Evolutionary conservation across 257 asterid genomes (phyloP).

Genomic region (Oldenlandia corymbosa): DNA sequence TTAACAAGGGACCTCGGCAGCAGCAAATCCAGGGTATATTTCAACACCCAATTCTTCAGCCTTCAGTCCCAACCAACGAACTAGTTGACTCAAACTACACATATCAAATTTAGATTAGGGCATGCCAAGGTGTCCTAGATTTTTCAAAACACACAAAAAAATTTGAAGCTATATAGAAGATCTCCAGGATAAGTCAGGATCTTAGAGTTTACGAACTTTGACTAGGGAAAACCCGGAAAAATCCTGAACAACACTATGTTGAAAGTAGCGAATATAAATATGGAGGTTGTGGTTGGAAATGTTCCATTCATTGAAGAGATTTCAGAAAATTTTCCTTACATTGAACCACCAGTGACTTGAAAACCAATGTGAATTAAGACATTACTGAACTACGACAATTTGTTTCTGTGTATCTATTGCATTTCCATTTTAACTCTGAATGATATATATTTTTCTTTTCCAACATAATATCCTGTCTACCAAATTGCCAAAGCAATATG

Average conservation of each 20-base stretch:
- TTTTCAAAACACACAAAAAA: constrained; percentile 1
- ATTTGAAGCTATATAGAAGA: no score
- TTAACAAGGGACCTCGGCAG: constrained; percentile 99
- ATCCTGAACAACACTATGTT: background rate
- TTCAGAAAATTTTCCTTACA: background rate
- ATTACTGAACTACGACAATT: background rate
- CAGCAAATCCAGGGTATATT: constrained; percentile 98
- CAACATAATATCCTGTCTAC: background rate
- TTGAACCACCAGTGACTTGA: background rate
- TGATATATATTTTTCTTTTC: background rate
- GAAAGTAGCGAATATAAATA: background rate
- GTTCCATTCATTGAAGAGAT: background rate
- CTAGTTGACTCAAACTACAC: constrained; percentile 88
- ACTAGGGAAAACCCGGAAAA: background rate
- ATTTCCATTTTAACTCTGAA: background rate
- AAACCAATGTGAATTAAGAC: background rate
- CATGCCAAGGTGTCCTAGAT: constrained; percentile 18
- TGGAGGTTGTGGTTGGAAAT: background rate
- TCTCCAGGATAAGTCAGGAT: background rate
- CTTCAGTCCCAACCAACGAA: constrained; percentile 86
- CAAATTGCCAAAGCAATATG: no score
- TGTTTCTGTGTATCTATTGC: background rate
- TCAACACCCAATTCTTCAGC: constrained; percentile 99
- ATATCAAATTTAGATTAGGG: constrained; percentile 17
- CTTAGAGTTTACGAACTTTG: background rate